phyloP scores from a whole-genome alignment of 2,329 filamentous ascomycete species.

The Dothistroma pini region DNA sequence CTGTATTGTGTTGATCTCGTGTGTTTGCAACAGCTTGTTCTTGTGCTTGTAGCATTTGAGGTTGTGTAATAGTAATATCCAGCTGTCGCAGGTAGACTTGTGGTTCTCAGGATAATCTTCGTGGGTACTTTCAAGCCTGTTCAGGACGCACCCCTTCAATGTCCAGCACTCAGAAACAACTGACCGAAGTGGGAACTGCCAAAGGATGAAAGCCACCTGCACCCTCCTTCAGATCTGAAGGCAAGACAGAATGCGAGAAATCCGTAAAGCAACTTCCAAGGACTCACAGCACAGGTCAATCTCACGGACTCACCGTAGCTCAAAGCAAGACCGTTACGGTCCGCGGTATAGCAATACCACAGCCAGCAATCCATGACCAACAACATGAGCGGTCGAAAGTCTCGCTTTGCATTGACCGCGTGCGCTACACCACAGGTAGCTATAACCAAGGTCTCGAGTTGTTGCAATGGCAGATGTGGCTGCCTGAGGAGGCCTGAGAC shows the following conservation, averaged over 20 bases:
- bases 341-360: background rate
- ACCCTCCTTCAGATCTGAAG: background rate
- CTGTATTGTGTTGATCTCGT: background rate
- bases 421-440: background rate
- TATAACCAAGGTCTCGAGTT: background rate
- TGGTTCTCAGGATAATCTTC: background rate
- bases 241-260: background rate
- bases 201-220: background rate
- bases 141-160: background rate
- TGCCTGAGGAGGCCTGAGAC: slow-evolving; percentile 1
- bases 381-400: background rate
- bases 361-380: background rate
- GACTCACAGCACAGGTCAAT: background rate
- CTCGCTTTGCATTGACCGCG: background rate
- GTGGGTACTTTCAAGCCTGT: background rate
- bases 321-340: background rate
- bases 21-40: background rate
- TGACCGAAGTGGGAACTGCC: background rate
- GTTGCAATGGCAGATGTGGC: background rate
- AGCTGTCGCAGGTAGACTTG: background rate
- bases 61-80: background rate
- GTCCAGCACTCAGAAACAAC: background rate
- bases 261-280: background rate
- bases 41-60: background rate
- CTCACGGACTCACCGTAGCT: background rate